Conservation (phyloP, 2,329 filamentous ascomycete genomes). For the Cercospora brassicicola region DNA sequence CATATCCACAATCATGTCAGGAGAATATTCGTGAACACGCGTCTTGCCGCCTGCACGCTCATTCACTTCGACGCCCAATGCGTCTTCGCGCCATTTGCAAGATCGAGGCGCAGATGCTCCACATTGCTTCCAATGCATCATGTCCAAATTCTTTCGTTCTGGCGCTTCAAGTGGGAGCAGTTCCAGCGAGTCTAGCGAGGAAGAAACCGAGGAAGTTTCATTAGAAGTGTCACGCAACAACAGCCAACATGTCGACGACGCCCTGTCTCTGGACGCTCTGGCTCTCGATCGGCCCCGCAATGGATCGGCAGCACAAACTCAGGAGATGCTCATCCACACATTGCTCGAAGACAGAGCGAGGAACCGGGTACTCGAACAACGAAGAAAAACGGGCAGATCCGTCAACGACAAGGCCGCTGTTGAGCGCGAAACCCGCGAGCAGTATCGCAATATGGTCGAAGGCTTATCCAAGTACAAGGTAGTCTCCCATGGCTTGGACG, state of each 20-base stretch:
- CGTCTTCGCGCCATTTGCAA: neutral
- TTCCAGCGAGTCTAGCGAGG: conserved; percentile 21
- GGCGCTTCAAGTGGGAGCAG: conserved; percentile 22
- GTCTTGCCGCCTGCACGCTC: neutral
- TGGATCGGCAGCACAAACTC: conserved; percentile 5
- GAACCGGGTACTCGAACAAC: conserved; percentile 42
- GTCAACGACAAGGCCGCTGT: conserved; percentile 40
- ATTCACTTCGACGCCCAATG: conserved; percentile 1
- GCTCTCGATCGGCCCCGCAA: conserved; percentile 15
- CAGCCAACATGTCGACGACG: conserved; percentile 8
- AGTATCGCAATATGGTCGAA: conserved; percentile 43
- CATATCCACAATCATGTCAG: neutral
- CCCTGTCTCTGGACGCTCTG: conserved; percentile 9
- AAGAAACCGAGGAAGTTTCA: conserved; percentile 18
- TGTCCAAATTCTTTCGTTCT: conserved; percentile 24
- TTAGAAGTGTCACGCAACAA: conserved; percentile 15
- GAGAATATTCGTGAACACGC: conserved; percentile 3
- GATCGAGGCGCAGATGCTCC: neutral
- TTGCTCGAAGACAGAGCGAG: conserved; percentile 49
- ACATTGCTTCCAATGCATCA: conserved; percentile 3
- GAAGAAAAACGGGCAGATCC: conserved; percentile 7
- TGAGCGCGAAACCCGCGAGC: conserved; percentile 38
- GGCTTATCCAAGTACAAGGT: conserved; percentile 41
- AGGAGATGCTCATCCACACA: conserved; percentile 47
- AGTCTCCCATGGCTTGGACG: conserved; percentile 42